Evolutionary conservation across 2,329 filamentous ascomycete genomes (phyloP).

Genomic region (Hypoxylon sp.): DNA sequence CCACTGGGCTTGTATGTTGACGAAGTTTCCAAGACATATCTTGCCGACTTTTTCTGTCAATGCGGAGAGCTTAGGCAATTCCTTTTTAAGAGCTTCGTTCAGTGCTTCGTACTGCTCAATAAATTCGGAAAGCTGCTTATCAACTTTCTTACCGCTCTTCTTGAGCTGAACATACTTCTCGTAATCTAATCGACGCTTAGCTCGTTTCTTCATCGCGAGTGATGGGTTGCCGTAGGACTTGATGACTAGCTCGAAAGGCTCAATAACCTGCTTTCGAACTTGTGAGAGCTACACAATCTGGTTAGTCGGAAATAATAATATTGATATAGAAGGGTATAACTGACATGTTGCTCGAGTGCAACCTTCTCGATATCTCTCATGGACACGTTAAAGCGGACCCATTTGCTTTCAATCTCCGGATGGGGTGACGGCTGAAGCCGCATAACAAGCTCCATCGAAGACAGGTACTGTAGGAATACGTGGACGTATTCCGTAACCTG

Average conservation of each 20-base stretch:
- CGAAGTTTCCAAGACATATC: constrained; percentile 82
- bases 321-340: constrained; percentile 43
- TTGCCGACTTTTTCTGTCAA: constrained; percentile 86
- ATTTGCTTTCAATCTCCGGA: constrained; percentile 90
- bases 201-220: constrained; percentile 90
- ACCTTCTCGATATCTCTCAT: constrained; percentile 86
- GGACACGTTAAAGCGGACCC: constrained; percentile 88
- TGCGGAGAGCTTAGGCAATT: constrained; percentile 83
- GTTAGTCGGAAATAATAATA: constrained; percentile 39
- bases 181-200: constrained; percentile 91
- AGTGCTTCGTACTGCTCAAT: constrained; percentile 90
- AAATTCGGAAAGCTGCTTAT: constrained; percentile 83
- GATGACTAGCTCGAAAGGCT: constrained; percentile 81
- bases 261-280: constrained; percentile 83
- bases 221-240: constrained; percentile 84
- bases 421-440: constrained; percentile 74
- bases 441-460: constrained; percentile 84
- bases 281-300: constrained; percentile 58
- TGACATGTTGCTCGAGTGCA: constrained; percentile 84
- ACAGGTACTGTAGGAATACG: constrained; percentile 81
- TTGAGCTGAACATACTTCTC: constrained; percentile 81
- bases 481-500: constrained; percentile 81
- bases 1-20: constrained; percentile 86
- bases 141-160: constrained; percentile 83
- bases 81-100: constrained; percentile 92